Evolutionary conservation across 768 basidiomycete species (phyloP).

Genomic region (Austroboletus eburneus): DNA sequence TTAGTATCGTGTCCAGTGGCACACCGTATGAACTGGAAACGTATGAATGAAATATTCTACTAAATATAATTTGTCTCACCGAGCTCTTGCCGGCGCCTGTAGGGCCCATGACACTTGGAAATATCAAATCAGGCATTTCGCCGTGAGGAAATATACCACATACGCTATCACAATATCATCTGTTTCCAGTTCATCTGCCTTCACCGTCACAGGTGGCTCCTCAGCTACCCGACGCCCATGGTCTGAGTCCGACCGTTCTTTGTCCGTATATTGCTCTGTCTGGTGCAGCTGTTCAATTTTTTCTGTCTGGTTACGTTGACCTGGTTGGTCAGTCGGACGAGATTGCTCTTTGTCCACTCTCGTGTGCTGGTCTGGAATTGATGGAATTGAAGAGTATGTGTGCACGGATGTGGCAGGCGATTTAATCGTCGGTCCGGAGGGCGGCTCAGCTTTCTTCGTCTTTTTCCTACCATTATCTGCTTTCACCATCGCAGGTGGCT

Average conservation of each 20-base stretch:
- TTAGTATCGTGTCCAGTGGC: slow-evolving; percentile 1
- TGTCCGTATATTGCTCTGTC: no score
- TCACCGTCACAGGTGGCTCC: neutral
- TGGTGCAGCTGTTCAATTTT: no score
- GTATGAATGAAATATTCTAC: neutral
- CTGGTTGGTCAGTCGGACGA: no score
- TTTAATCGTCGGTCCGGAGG: no score
- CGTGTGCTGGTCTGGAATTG: no score
- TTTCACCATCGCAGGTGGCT: neutral
- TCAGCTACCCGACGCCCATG: neutral
- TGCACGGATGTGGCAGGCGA: no score
- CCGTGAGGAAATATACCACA: neutral
- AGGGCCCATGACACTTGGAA: slow-evolving; percentile 17
- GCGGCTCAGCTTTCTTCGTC: neutral
- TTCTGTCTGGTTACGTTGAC: no score
- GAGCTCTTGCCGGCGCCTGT: slow-evolving; percentile 16
- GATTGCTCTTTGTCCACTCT: no score
- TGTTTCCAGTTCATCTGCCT: neutral
- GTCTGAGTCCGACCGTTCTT: no score
- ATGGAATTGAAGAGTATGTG: no score
- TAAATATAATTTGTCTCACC: slow-evolving; percentile 2
- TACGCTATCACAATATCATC: slow-evolving; percentile 13
- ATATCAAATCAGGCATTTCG: neutral
- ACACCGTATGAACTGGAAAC: slow-evolving; percentile 7
- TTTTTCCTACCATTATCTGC: neutral